Base-by-base conservation (phyloP, 1,284 basidiomycete genomes). In the Ganoderma multipileum region DNA sequence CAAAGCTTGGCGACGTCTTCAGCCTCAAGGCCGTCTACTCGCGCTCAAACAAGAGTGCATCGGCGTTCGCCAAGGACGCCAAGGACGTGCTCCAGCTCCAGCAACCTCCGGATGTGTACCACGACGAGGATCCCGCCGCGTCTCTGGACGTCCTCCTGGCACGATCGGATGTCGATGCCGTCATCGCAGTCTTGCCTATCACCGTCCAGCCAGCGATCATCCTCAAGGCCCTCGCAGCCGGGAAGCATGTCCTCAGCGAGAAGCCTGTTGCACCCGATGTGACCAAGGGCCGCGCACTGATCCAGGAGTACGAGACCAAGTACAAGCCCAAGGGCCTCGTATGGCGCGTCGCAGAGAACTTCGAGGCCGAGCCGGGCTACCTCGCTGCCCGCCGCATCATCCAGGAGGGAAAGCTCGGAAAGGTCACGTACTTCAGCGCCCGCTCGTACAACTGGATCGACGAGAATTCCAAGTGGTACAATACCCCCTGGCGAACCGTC, bases 291-390 rank as follows among this genome's bases (percentile, higher is more conserved):
- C 79, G 87, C 58, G 81, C 83, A 68, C 83, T 95, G 42, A 90
- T 96, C 75, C 82, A 85, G 54, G 84, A 83, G 64, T 96, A 94
- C 76, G 87, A 93, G 74, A 77, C 78, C 59, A 78, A 81, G 44
- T 95, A 89, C 81, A 88, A 89, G 79, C 83, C 86, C 4, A 90
- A 90, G 77, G 92, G 91, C 1, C 78, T 95, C 41, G 80, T 93
- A 44, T 96, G 95, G 95, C 85, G 91, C 64, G 87, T 95, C n/a
- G 94, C 94, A 20, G 94, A 96, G 83, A 94, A 95, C 80, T 93
- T 81, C 72, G 92, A 94, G 75, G 88, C 87, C 28, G 94, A 95
- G 77, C 87, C 91, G 8, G 86, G 81, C 57, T 81, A 84, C 83
- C 79, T 82, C 54, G 81, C 80, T 2, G 92, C 89, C 3, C 85